phyloP scores from a whole-genome alignment of 2,329 filamentous ascomycete species.

The Pseudopyrenochaeta lycopersici region DNA sequence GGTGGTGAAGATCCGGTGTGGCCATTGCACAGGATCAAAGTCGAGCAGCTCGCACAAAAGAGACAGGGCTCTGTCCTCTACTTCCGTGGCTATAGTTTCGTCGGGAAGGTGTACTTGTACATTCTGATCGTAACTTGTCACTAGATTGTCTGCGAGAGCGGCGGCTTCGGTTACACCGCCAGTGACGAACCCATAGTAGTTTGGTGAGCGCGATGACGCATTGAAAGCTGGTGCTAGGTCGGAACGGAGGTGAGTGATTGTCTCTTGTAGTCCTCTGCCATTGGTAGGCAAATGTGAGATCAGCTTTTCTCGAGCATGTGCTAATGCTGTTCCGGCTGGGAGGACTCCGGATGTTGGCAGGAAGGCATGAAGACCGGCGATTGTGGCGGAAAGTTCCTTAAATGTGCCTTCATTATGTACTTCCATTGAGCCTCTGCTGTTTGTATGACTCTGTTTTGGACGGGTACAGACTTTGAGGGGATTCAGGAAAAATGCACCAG shows the following conservation, averaged over 20 bases:
- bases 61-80: slow-evolving; percentile 76
- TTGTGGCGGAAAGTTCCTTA: slow-evolving; percentile 27
- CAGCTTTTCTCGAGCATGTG: slow-evolving; percentile 46
- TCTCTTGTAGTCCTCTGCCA: slow-evolving; percentile 56
- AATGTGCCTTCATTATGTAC: slow-evolving; percentile 19
- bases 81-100: slow-evolving; percentile 77
- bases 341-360: slow-evolving; percentile 41
- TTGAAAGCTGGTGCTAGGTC: slow-evolving; percentile 69
- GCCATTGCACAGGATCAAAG: slow-evolving; percentile 66
- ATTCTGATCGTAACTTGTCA: slow-evolving; percentile 83
- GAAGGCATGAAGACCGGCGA: slow-evolving; percentile 34
- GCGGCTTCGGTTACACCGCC: slow-evolving; percentile 83
- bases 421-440: slow-evolving; percentile 16
- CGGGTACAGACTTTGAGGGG: background rate
- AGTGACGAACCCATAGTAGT: slow-evolving; percentile 86
- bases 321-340: slow-evolving; percentile 40
- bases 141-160: slow-evolving; percentile 83
- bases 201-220: slow-evolving; percentile 62
- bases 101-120: slow-evolving; percentile 80
- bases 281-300: slow-evolving; percentile 44
- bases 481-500: no score
- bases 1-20: slow-evolving; percentile 82
- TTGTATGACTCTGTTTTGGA: background rate
- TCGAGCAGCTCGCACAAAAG: slow-evolving; percentile 74
- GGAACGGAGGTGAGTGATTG: slow-evolving; percentile 54